Base-by-base conservation (phyloP, 1,139 yeast species). In the Magnusiomyces clavatus region DNA sequence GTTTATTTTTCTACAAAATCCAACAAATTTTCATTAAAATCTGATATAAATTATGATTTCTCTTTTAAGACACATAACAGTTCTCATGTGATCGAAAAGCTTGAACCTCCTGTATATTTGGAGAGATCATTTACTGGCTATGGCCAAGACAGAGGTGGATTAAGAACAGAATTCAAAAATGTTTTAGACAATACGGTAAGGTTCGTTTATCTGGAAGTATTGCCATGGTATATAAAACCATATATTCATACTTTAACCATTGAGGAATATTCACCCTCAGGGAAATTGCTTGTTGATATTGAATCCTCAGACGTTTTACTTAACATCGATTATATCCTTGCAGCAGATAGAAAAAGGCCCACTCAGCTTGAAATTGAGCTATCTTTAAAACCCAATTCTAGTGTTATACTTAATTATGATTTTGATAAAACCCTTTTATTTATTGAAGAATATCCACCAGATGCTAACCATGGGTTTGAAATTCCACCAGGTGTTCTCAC, bases 381-480 rank as follows among this genome's bases (percentile, higher is more conserved):
- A 20, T 64, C 62, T 0, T 65, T 90, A 2, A 97, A 96, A 0
- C 77, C 95, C 1, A 64, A 72, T 2, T 75, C 83, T 35, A 75
- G 82, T 2, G 69, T 87, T 42, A 76, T 85, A 1, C 63, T 92
- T 53, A 78, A 84, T 2, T 87, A 86, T 64, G 81, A 84, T 54
- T 89, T 92, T 65, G 97, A 92, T 65, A 92, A 90, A 67, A 82
- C 96, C 0, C 74, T 92, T 62, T 74, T 94, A 46, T 77, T 84
- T 56, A 82, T 87, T 58, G 86, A 92, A 10, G 98, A 94, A 66
- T 94, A 94, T 63, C 98, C 98, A 12, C 98, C 99, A 1, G 99
- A 94, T 73, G 98, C 99, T 1, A 94, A 94, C 66, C 97, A 92
- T 61, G 99, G 99, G 0, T 94, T 92, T 67, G 92, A 92, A 53